Evolutionary conservation across 345 rosid species (phyloP).

Genomic region (Euclidium syriacum): DNA sequence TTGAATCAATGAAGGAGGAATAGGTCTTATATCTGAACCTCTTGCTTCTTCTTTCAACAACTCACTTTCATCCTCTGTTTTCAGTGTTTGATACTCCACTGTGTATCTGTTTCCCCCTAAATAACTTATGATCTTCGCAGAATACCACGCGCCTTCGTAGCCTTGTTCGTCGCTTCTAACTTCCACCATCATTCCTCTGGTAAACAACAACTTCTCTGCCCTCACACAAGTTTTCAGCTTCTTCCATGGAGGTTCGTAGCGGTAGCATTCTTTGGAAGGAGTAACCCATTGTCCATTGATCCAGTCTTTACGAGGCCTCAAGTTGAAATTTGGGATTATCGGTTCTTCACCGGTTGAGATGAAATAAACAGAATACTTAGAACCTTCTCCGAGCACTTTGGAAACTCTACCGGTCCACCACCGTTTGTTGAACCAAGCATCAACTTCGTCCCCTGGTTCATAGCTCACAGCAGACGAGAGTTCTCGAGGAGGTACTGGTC

Average conservation of each 20-base stretch:
- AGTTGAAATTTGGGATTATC: conserved; percentile 25
- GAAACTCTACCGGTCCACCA: conserved; percentile 62
- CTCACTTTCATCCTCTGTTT: conserved; percentile 36
- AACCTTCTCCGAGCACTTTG: conserved; percentile 24
- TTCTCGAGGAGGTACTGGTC: conserved; percentile 57
- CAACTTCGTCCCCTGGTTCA: conserved; percentile 41
- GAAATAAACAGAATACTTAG: conserved; percentile 37
- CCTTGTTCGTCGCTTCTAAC: conserved; percentile 47
- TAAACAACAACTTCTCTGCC: background rate
- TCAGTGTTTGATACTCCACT: conserved; percentile 44
- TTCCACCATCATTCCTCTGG: conserved; percentile 15
- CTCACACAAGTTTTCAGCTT: conserved; percentile 2
- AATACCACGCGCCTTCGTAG: conserved; percentile 57
- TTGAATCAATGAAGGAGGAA: conserved; percentile 31
- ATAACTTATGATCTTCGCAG: conserved; percentile 35
- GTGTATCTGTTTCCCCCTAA: conserved; percentile 37
- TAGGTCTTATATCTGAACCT: conserved; percentile 37
- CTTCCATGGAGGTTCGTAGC: background rate
- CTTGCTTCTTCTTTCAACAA: conserved; percentile 36
- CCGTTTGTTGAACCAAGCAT: conserved; percentile 51
- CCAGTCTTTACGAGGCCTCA: conserved; percentile 53
- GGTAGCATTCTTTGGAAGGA: conserved; percentile 23
- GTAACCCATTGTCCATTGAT: conserved; percentile 40
- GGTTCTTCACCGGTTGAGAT: conserved; percentile 29
- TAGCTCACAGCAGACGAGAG: conserved; percentile 18